Evolutionary conservation across 352 stramenopile genomes (phyloP).

Genomic region (Phytopythium cucurbitacearum): DNA sequence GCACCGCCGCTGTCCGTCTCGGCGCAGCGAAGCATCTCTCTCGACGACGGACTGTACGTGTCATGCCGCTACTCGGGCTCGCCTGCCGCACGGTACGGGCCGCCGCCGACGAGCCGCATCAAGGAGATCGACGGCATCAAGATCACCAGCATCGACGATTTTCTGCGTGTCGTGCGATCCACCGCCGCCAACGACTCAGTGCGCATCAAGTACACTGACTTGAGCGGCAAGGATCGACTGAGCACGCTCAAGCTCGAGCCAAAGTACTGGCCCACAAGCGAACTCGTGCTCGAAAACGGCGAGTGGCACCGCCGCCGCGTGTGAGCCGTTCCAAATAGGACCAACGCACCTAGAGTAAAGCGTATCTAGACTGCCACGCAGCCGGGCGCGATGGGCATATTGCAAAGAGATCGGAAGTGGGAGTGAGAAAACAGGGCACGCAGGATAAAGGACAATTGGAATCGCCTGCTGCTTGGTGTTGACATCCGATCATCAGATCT

Average conservation of each 20-base stretch:
- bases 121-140: slow-evolving; percentile 88
- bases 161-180: slow-evolving; percentile 63
- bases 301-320: slow-evolving; percentile 67
- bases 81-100: slow-evolving; percentile 83
- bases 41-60: slow-evolving; percentile 84
- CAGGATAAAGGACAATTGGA: no score
- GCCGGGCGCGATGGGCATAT: no score
- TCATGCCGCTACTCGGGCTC: slow-evolving; percentile 87
- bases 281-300: slow-evolving; percentile 74
- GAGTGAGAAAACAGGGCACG: no score
- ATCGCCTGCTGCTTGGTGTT: no score
- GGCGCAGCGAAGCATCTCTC: slow-evolving; percentile 74
- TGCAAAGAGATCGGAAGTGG: no score
- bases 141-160: slow-evolving; percentile 87
- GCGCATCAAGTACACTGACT: slow-evolving; percentile 88
- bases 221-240: slow-evolving; percentile 83
- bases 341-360: background rate
- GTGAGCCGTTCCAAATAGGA: slow-evolving; percentile 12
- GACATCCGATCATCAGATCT: no score
- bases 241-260: slow-evolving; percentile 88
- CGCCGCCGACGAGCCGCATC: slow-evolving; percentile 86
- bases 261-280: slow-evolving; percentile 88
- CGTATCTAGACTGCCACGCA: no score
- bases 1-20: slow-evolving; percentile 83
- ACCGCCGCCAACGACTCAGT: slow-evolving; percentile 71